Evolutionary conservation across 371 early-diverging fungal genomes (phyloP).

Genomic region (Lichtheimia ornata): DNA sequence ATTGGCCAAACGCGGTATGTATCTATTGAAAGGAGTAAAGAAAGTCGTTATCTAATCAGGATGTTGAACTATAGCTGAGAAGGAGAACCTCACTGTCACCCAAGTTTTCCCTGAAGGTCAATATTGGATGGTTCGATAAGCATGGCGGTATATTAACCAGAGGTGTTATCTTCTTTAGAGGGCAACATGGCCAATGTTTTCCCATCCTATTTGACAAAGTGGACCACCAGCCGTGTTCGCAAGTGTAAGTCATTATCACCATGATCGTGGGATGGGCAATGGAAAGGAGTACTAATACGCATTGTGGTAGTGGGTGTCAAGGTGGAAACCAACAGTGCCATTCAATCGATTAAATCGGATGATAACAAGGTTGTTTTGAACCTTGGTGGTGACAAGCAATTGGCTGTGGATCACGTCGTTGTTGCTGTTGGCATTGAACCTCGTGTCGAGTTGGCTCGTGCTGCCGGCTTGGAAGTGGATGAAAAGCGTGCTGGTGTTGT

Average conservation of each 20-base stretch:
- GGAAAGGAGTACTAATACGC: background rate
- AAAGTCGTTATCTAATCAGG: background rate
- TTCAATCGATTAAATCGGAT: slow-evolving; percentile 44
- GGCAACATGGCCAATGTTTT: slow-evolving; percentile 78
- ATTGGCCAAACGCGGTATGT: slow-evolving; percentile 58
- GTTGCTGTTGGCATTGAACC: slow-evolving; percentile 77
- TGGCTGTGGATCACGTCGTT: slow-evolving; percentile 69
- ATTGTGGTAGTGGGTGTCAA: slow-evolving; percentile 58
- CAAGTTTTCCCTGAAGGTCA: slow-evolving; percentile 73
- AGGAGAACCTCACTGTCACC: slow-evolving; percentile 58
- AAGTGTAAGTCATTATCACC: slow-evolving; percentile 33
- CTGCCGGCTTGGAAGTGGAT: slow-evolving; percentile 76
- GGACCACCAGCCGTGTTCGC: slow-evolving; percentile 66
- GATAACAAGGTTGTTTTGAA: slow-evolving; percentile 53
- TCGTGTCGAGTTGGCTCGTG: slow-evolving; percentile 64
- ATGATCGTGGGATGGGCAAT: background rate
- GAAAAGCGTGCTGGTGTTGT: slow-evolving; percentile 67
- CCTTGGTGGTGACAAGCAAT: slow-evolving; percentile 44
- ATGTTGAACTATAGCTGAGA: slow-evolving; percentile 31
- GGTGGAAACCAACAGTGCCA: slow-evolving; percentile 51
- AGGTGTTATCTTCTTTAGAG: slow-evolving; percentile 17
- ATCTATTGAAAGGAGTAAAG: background rate
- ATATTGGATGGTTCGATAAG: background rate
- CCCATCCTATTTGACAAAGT: slow-evolving; percentile 70
- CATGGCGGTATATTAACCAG: background rate